Evolutionary conservation across 192 early-diverging fungal species (phyloP).

Genomic region (Backusella tuberculispora): DNA sequence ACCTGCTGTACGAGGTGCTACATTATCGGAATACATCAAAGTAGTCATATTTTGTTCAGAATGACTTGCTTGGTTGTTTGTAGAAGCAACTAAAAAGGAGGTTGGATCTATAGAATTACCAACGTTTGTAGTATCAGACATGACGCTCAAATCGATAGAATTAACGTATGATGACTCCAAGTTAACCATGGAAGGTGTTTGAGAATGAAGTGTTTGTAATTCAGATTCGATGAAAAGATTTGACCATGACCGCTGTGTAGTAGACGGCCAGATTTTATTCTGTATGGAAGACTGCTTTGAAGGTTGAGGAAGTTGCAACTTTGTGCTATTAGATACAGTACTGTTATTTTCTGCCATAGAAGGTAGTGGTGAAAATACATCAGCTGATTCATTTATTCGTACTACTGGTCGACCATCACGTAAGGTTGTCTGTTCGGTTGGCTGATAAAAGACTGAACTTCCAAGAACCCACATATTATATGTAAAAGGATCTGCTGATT

Average conservation of each 20-base stretch:
- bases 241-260: neutral
- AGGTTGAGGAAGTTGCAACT: neutral
- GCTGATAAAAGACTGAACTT: neutral
- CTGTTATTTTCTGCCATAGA: neutral
- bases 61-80: neutral
- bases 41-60: neutral
- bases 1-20: neutral
- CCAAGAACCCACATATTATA: slow-evolving; percentile 13
- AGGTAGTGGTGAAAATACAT: neutral
- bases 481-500: neutral
- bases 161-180: neutral
- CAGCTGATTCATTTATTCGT: too few species aligned
- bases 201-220: slow-evolving; percentile 18
- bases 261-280: neutral
- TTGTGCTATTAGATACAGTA: neutral
- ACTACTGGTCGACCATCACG: neutral
- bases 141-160: neutral
- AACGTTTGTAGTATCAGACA: neutral
- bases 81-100: neutral
- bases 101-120: neutral
- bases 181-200: neutral
- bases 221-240: slow-evolving; percentile 2
- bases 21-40: neutral
- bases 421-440: neutral
- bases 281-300: slow-evolving; percentile 2